Evolutionary conservation across 106 monocot species (phyloP).

Genomic region (Posidonia australis): DNA sequence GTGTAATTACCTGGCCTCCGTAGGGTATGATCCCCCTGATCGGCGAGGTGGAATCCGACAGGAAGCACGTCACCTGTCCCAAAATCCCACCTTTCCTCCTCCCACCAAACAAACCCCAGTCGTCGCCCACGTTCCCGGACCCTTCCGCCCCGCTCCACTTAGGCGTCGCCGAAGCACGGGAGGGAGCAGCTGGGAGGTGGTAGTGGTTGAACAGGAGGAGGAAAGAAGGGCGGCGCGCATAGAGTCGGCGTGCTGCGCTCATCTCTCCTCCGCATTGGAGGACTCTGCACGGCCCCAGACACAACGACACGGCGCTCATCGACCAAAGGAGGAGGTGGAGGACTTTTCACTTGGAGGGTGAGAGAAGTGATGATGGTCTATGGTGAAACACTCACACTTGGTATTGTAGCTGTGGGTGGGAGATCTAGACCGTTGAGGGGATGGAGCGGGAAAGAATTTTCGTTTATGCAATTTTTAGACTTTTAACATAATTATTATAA

Average conservation of each 20-base stretch:
- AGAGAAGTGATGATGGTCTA: too few species aligned
- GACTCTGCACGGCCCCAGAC: too few species aligned
- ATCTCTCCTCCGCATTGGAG: neutral
- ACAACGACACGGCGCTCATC: too few species aligned
- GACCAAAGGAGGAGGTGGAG: too few species aligned
- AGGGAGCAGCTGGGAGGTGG: neutral
- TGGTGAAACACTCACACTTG: too few species aligned
- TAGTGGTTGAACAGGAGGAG: neutral
- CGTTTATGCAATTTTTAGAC: too few species aligned
- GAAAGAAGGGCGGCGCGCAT: neutral
- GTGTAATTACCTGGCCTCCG: neutral
- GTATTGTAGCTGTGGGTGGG: too few species aligned
- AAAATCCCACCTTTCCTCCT: neutral
- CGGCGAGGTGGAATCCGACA: neutral
- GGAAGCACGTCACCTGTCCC: neutral
- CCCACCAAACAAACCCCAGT: neutral
- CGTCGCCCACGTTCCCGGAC: neutral
- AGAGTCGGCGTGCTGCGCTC: neutral
- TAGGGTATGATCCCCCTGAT: neutral
- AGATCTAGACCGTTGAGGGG: too few species aligned
- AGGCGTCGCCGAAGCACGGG: neutral
- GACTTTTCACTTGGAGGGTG: too few species aligned
- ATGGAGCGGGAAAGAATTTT: too few species aligned
- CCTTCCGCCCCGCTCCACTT: neutral
- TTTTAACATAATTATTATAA: too few species aligned